Conservation (phyloP, 768 basidiomycete genomes). For the Mrakia hoshinonis region DNA sequence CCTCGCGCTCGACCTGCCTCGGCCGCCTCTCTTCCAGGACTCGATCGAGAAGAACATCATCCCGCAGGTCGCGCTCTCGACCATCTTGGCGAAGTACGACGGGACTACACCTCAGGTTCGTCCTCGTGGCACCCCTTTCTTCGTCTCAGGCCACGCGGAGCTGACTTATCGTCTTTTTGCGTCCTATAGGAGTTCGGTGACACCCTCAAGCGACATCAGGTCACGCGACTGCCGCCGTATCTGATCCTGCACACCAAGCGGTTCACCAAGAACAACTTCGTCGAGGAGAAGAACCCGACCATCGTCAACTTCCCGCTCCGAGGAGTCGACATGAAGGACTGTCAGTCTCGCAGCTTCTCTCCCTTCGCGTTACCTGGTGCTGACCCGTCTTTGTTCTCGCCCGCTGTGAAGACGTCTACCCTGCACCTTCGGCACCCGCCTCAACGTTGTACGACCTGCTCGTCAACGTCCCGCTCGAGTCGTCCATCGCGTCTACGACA, state of each 20-base stretch:
- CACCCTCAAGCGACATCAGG: slow-evolving; percentile 75
- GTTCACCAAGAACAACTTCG: slow-evolving; percentile 91
- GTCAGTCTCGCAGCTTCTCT: slow-evolving; percentile 49
- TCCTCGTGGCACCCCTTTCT: slow-evolving; percentile 29
- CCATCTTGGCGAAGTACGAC: slow-evolving; percentile 87
- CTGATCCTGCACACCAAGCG: slow-evolving; percentile 92
- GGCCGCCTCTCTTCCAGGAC: slow-evolving; percentile 96
- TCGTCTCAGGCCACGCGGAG: too few species aligned
- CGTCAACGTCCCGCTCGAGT: slow-evolving; percentile 90
- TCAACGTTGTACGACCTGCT: slow-evolving; percentile 83
- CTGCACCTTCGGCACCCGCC: slow-evolving; percentile 47
- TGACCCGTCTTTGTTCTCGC: not conserved
- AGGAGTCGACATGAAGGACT: slow-evolving; percentile 84
- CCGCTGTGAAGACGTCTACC: slow-evolving; percentile 56
- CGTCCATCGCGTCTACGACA: slow-evolving; percentile 80
- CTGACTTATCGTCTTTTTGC: not conserved
- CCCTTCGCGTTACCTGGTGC: slow-evolving; percentile 25
- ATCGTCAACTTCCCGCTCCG: slow-evolving; percentile 94
- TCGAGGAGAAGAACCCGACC: slow-evolving; percentile 98
- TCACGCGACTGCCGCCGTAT: slow-evolving; percentile 79
- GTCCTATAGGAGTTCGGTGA: slow-evolving; percentile 65
- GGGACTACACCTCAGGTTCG: slow-evolving; percentile 76
- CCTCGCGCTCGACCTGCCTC: slow-evolving; percentile 88
- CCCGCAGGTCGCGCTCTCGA: slow-evolving; percentile 87
- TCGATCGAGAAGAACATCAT: slow-evolving; percentile 96